Evolutionary conservation across 768 basidiomycete species (phyloP).

Genomic region (Rubroboletus pulcherrimus): DNA sequence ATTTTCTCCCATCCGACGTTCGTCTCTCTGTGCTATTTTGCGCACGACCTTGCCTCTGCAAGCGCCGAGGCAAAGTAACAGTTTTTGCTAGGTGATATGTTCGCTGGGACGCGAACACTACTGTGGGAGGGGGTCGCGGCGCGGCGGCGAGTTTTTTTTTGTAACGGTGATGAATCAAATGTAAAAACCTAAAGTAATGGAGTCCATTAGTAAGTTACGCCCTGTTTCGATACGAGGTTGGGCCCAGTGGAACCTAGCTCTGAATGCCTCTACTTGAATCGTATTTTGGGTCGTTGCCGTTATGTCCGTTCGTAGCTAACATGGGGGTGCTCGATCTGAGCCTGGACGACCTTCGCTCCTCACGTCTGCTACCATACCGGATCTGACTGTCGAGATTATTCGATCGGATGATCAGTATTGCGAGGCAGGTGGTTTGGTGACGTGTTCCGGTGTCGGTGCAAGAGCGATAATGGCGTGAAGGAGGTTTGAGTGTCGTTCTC

Average conservation of each 20-base stretch:
- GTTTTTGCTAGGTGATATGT: too few species aligned
- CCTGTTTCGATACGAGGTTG: background rate
- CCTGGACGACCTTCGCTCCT: background rate
- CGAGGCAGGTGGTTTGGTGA: constrained; percentile 6
- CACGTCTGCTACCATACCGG: background rate
- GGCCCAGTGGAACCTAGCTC: background rate
- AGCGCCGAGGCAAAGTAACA: too few species aligned
- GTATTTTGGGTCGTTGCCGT: background rate
- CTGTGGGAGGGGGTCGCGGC: too few species aligned
- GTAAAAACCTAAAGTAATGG: too few species aligned
- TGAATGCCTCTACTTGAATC: background rate
- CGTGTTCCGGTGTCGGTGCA: constrained; percentile 1
- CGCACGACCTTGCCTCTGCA: too few species aligned
- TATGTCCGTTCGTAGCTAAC: background rate
- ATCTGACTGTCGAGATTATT: background rate
- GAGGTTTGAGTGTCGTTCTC: background rate
- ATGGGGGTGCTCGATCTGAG: background rate
- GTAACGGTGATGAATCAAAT: too few species aligned
- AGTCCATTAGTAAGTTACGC: too few species aligned
- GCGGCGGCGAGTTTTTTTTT: too few species aligned
- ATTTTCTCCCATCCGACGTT: background rate
- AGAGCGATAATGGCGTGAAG: background rate
- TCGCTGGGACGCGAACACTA: too few species aligned
- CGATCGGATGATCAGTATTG: background rate
- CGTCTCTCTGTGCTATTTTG: background rate